Percentiles rank a stretch among this genome's conserved stretches.
These are phyloP conservation scores for Aspergillus unguis DNA, from an alignment of 2,329 filamentous ascomycete genomes.

Conservation along the genomic window DNA sequence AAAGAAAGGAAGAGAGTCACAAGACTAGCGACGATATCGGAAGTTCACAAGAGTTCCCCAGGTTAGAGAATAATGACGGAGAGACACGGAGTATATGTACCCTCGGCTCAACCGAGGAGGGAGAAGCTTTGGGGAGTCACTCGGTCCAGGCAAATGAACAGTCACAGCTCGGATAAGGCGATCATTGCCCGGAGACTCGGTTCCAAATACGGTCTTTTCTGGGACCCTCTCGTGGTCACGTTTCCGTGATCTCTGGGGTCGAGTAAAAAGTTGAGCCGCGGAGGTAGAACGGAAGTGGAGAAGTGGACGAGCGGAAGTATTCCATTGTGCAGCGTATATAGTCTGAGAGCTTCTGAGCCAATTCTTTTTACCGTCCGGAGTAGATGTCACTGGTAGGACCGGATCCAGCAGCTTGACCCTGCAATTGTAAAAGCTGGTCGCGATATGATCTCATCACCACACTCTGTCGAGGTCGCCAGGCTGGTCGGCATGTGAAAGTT, in stretches of 20 bases:
- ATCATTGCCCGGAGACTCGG: conserved; percentile 20
- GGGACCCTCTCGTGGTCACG: conserved; percentile 1
- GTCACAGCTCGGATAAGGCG: conserved; percentile 20
- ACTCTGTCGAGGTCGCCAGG: not conserved
- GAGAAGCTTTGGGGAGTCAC: conserved; percentile 1
- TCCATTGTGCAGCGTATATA: not conserved
- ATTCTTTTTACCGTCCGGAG: not conserved
- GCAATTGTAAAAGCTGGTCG: too few species aligned
- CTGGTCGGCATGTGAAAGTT: conserved; percentile 3
- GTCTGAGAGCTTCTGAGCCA: not conserved
- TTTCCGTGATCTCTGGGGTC: not conserved
- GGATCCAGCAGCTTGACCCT: not conserved
- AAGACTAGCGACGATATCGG: conserved; percentile 23
- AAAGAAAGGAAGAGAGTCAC: conserved; percentile 11
- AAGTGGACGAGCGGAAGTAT: conserved; percentile 37
- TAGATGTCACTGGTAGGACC: not conserved
- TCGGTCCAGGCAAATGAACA: conserved; percentile 1
- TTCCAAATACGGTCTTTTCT: conserved; percentile 24
- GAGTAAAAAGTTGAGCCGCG: conserved; percentile 7
- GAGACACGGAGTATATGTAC: conserved; percentile 34
- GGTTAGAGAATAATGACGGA: conserved; percentile 21
- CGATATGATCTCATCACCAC: conserved; percentile 12
- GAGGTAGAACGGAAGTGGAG: conserved; percentile 33
- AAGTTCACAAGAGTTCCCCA: conserved; percentile 17
- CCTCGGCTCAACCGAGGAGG: conserved; percentile 20